Evolutionary conservation across 164 flowering plant species (phyloP).

Genomic region (Warburgia ugandensis): DNA sequence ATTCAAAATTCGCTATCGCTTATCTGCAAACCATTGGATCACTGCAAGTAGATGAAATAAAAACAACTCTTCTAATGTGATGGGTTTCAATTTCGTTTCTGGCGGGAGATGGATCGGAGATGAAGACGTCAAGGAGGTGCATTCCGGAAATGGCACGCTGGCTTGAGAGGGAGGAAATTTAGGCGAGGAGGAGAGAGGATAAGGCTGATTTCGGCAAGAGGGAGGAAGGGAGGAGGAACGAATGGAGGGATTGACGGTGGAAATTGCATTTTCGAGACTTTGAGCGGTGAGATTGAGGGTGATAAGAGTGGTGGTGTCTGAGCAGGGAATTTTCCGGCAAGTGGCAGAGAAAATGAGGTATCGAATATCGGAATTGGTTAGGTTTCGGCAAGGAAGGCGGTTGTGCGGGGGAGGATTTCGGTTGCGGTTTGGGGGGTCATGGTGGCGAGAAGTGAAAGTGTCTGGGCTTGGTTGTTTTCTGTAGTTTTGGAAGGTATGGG

Average conservation of each 20-base stretch:
- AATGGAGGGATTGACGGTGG: constrained; percentile 21
- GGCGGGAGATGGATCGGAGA: constrained; percentile 37
- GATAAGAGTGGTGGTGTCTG: constrained; percentile 20
- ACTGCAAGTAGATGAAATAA: constrained; percentile 40
- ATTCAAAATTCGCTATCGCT: constrained; percentile 32
- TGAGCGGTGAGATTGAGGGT: constrained; percentile 38
- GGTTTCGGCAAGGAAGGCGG: constrained; percentile 30
- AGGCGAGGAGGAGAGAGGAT: constrained; percentile 46
- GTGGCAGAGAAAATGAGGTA: constrained; percentile 31
- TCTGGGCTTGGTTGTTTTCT: too few relatives aligned
- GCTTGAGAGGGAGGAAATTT: constrained; percentile 25
- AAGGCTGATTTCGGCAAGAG: constrained; percentile 39
- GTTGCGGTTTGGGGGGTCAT: constrained; percentile 24
- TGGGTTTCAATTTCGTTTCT: constrained; percentile 51
- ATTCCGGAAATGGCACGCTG: constrained; percentile 35
- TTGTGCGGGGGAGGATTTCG: constrained; percentile 38
- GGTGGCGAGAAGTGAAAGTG: too few relatives aligned
- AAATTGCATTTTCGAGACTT: constrained; percentile 40
- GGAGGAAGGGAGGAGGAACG: constrained; percentile 41
- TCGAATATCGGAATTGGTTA: constrained; percentile 43
- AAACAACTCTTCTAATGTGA: constrained; percentile 50
- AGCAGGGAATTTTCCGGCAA: constrained; percentile 16
- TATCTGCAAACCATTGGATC: constrained; percentile 32
- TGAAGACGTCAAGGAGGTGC: constrained; percentile 35
- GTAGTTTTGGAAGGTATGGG: too few relatives aligned